Evolutionary conservation across 2,329 filamentous ascomycete species (phyloP).

Genomic region (Sporothrix schenckii): DNA sequence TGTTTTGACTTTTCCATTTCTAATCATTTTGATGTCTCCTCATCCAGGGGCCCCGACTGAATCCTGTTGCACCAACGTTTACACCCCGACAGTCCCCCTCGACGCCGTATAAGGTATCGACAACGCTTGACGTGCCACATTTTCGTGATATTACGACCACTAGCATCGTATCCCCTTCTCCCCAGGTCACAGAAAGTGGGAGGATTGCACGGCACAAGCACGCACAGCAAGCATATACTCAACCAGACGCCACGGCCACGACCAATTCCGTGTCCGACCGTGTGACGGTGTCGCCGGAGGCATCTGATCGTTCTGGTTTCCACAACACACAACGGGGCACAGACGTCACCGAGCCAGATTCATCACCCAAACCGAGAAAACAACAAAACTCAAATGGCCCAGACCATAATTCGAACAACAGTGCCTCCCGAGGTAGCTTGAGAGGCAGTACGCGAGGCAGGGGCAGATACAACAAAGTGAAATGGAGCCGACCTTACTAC

Average conservation of each 20-base stretch:
- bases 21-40: constrained; percentile 42
- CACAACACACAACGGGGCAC: constrained; percentile 31
- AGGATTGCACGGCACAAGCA: not conserved
- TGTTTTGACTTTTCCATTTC: constrained; percentile 49
- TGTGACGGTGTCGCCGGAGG: not conserved
- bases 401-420: not conserved
- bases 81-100: constrained; percentile 50
- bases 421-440: not conserved
- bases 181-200: not conserved
- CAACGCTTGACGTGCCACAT: constrained; percentile 12
- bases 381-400: not conserved
- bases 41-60: constrained; percentile 56
- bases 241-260: constrained; percentile 28
- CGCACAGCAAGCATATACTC: not conserved
- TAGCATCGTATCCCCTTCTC: too few relatives aligned
- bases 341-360: constrained; percentile 32
- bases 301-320: constrained; percentile 28
- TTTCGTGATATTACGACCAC: not conserved
- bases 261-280: not conserved
- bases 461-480: constrained; percentile 31
- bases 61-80: constrained; percentile 59
- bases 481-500: constrained; percentile 41
- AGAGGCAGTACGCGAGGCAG: constrained; percentile 26
- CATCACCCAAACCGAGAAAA: not conserved
- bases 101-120: constrained; percentile 18